Conservation (phyloP, 345 rosid species). For the Hevea brasiliensis region DNA sequence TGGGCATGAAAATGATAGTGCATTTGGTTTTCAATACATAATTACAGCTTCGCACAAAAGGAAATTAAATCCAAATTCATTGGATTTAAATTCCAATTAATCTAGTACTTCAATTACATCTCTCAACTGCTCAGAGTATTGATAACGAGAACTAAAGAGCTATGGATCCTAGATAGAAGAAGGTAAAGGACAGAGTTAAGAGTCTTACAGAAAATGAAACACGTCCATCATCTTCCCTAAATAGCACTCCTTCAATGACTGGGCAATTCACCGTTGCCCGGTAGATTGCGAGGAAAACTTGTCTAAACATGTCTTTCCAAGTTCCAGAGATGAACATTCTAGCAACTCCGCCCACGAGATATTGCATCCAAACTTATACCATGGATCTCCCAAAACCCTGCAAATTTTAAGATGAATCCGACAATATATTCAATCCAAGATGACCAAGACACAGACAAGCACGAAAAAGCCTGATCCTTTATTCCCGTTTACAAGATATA, state of each 20-base stretch:
- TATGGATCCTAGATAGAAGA: slow-evolving; percentile 9
- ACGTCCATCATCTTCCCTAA: slow-evolving; percentile 26
- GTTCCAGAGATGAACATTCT: background rate
- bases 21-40: too few relatives aligned
- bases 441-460: background rate
- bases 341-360: slow-evolving; percentile 19
- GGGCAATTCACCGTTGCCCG: slow-evolving; percentile 28
- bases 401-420: background rate
- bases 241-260: slow-evolving; percentile 25
- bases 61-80: too few relatives aligned
- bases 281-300: slow-evolving; percentile 26
- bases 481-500: background rate
- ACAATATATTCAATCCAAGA: background rate
- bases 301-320: slow-evolving; percentile 22
- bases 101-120: too few relatives aligned
- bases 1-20: background rate
- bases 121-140: too few relatives aligned
- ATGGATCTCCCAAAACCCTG: background rate
- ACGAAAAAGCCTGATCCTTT: background rate
- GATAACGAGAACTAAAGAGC: background rate
- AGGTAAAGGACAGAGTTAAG: slow-evolving; percentile 3
- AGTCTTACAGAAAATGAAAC: slow-evolving; percentile 12
- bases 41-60: too few relatives aligned
- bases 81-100: too few relatives aligned
- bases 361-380: too few relatives aligned